Evolutionary conservation across 2,329 filamentous ascomycete species (phyloP), one percentile per base, ranked within the genome.

Genomic region (Daldinia sp.): DNA sequence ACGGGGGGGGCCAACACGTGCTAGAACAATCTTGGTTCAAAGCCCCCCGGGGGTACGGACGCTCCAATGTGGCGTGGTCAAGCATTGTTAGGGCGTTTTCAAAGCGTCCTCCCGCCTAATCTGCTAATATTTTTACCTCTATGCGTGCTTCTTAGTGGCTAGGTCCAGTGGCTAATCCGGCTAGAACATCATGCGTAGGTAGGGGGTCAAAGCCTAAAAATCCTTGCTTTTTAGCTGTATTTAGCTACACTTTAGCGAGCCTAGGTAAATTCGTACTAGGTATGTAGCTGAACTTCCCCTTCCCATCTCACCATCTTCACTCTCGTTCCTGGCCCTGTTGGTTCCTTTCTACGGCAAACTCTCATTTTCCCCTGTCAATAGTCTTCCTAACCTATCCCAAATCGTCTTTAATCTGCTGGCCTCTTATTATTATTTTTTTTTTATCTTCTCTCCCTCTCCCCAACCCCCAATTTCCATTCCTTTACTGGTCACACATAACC

Each of bases 401-500:
- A 23, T 48, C 44, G 44, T 54, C 51, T 42, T n/a, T 37, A 41
- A 37, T 56, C 15, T 28, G 9, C 54, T 37, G n/a, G 53, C 59
- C 42, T 65, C 41, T 37, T n/a, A n/a, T n/a, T n/a, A n/a, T n/a
- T n/a, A n/a, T n/a, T n/a, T 30, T 51, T 20, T 53, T 53, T 41
- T 28, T 63, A 23, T 62, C 18, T 51, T 55, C 39, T 55, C 26
- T 30, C 23, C 44, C n/a, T 33, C 35, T 44, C 26, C 63, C 66
- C 71, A 69, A 67, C 65, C 65, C 60, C 68, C 70, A 67, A 57
- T 50, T 63, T 56, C 35, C 59, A 66, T 63, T 65, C 54, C 48
- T 67, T 58, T 15, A 37, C 59, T 63, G 53, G 54, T 44, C 42
- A 60, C 66, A 60, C 33, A 63, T 67, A 51, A 18, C 30, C 56